Evolutionary conservation across 2,329 filamentous ascomycete genomes (phyloP).

Genomic region (Rhynchosporium secalis): DNA sequence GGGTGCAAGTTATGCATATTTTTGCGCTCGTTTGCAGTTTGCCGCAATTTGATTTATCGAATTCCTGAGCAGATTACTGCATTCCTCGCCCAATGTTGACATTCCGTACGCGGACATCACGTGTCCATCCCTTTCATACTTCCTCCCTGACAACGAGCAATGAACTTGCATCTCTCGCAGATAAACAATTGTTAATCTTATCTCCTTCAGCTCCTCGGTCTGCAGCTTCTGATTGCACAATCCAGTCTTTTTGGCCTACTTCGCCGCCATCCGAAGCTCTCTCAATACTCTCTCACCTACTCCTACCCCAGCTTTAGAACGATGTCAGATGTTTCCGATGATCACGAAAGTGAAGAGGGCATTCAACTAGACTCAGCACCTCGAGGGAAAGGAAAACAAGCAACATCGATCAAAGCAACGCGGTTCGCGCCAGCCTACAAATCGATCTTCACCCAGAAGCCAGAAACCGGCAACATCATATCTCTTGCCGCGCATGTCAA

Average conservation of each 20-base stretch:
- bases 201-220: not conserved
- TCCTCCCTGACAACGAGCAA: not conserved
- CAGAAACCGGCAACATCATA: not conserved
- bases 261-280: not conserved
- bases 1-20: not conserved
- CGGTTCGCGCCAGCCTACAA: constrained; percentile 24
- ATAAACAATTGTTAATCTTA: not conserved
- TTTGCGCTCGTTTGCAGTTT: not conserved
- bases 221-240: not conserved
- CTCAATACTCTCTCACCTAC: too few species aligned
- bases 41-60: not conserved
- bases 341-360: not conserved
- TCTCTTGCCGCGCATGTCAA: constrained; percentile 47
- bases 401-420: constrained; percentile 4
- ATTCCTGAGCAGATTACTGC: not conserved
- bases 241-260: not conserved
- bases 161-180: not conserved
- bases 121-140: not conserved
- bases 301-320: too few species aligned
- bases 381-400: not conserved
- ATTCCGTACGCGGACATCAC: constrained; percentile 1
- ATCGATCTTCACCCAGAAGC: constrained; percentile 21
- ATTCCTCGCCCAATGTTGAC: not conserved
- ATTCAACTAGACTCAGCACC: not conserved
- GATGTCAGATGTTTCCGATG: not conserved